Percentiles rank a stretch among this genome's conserved stretches.
phyloP scores from a whole-genome alignment of 2,329 filamentous ascomycete species.

The Mycogone perniciosa region DNA sequence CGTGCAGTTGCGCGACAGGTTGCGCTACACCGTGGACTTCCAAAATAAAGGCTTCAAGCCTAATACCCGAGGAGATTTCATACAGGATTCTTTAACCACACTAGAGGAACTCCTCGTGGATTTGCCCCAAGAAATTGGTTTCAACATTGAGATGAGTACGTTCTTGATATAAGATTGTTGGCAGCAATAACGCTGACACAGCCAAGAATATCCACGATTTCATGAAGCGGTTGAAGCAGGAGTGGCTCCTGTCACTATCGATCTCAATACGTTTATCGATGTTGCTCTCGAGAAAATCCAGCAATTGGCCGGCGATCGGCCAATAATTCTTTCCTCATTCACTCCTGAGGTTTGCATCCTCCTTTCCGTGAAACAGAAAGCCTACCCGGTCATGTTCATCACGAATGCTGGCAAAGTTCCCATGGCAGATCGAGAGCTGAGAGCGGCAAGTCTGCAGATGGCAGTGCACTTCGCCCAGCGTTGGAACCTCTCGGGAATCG shows the following conservation, averaged over 20 bases:
- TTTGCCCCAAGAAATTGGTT: slow-evolving; percentile 29
- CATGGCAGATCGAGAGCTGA: slow-evolving; percentile 25
- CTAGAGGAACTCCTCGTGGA: slow-evolving; percentile 30
- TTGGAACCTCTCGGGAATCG: slow-evolving; percentile 32
- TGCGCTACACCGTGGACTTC: slow-evolving; percentile 35
- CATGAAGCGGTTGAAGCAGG: slow-evolving; percentile 30
- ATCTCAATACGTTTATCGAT: slow-evolving; percentile 35
- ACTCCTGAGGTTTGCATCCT: slow-evolving; percentile 31
- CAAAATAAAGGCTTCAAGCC: slow-evolving; percentile 32
- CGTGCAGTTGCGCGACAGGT: slow-evolving; percentile 22
- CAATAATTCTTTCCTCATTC: slow-evolving; percentile 31
- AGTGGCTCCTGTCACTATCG: slow-evolving; percentile 29
- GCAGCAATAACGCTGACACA: background rate
- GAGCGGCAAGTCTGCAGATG: slow-evolving; percentile 30
- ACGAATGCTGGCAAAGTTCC: slow-evolving; percentile 25
- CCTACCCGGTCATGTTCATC: slow-evolving; percentile 29
- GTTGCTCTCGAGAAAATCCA: slow-evolving; percentile 26
- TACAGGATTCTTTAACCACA: slow-evolving; percentile 32
- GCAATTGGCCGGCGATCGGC: slow-evolving; percentile 18
- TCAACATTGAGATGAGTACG: slow-evolving; percentile 36
- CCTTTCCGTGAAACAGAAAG: slow-evolving; percentile 25
- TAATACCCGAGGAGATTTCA: slow-evolving; percentile 33
- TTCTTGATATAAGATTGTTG: background rate
- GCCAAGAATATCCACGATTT: slow-evolving; percentile 33
- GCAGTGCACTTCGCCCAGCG: slow-evolving; percentile 32